Percentiles rank a stretch among this genome's conserved stretches.
Evolutionary conservation across 1,139 yeast genomes (phyloP).

Genomic region (Trichomonascaceae sp.): DNA sequence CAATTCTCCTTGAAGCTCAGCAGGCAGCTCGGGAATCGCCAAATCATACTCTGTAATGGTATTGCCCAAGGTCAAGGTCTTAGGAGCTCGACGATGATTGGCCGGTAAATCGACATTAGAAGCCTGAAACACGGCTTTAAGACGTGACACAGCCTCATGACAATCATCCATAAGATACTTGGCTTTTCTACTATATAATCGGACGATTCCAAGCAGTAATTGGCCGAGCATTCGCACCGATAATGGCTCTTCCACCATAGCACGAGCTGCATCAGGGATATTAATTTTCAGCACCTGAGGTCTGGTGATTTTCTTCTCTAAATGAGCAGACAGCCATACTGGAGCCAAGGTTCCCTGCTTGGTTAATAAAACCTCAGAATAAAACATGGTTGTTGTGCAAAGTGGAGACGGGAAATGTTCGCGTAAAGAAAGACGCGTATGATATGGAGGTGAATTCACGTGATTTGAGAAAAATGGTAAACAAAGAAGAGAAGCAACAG

Average conservation of each 20-base stretch:
- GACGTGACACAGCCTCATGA: conserved; percentile 63
- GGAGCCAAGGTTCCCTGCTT: conserved; percentile 82
- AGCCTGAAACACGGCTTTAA: conserved; percentile 65
- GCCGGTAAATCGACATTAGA: conserved; percentile 43
- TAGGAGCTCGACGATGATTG: conserved; percentile 48
- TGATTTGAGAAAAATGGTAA: not conserved
- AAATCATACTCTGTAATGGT: conserved; percentile 71
- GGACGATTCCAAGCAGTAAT: conserved; percentile 77
- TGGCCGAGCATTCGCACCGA: conserved; percentile 87
- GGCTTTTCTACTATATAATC: conserved; percentile 83
- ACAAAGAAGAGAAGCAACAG: not conserved
- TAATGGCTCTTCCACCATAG: conserved; percentile 41
- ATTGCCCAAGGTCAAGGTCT: conserved; percentile 44
- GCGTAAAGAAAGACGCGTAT: not conserved
- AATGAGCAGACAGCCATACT: conserved; percentile 90
- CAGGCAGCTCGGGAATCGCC: conserved; percentile 19
- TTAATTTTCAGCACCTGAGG: conserved; percentile 69
- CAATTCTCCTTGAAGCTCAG: conserved; percentile 10
- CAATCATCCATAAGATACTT: conserved; percentile 81
- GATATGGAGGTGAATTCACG: too few species aligned
- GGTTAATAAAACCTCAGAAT: conserved; percentile 36
- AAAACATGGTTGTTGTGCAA: conserved; percentile 13
- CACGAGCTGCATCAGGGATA: conserved; percentile 61
- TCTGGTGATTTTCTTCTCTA: conserved; percentile 74
- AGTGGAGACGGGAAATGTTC: not conserved